A percentile compares a stretch with the other conserved stretches of the same genome.
phyloP scores from a whole-genome alignment of 2,329 filamentous ascomycete genomes.

The Venturia oleaginea region DNA sequence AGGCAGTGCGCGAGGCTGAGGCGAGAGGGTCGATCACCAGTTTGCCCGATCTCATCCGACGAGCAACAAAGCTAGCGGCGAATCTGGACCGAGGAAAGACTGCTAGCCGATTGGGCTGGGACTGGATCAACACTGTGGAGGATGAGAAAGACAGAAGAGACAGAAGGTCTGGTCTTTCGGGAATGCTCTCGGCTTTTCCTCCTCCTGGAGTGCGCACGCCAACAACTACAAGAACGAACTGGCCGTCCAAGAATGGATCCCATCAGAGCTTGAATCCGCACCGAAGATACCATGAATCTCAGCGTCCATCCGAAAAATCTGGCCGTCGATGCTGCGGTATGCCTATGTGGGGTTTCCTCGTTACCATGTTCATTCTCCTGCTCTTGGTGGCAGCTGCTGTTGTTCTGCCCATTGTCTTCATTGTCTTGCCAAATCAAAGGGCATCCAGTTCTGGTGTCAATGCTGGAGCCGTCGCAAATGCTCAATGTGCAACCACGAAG shows the following conservation, averaged over 20 bases:
- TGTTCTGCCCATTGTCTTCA: conserved; percentile 63
- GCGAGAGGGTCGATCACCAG: conserved; percentile 84
- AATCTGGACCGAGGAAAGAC: conserved; percentile 78
- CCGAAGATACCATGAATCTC: neutral
- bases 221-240: conserved; percentile 20
- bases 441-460: conserved; percentile 21
- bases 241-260: conserved; percentile 16
- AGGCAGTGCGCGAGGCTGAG: conserved; percentile 72
- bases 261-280: neutral
- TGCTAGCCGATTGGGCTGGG: conserved; percentile 47
- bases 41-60: conserved; percentile 78
- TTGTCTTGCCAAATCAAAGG: conserved; percentile 47
- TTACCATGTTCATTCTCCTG: conserved; percentile 56
- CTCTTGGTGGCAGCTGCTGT: conserved; percentile 71
- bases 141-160: conserved; percentile 25
- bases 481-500: conserved; percentile 51
- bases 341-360: conserved; percentile 66
- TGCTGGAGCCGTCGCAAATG: conserved; percentile 22
- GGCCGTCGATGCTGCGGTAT: conserved; percentile 58
- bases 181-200: conserved; percentile 56
- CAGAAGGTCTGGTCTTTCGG: conserved; percentile 40
- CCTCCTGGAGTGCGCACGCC: conserved; percentile 46
- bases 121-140: conserved; percentile 32
- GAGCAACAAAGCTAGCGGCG: conserved; percentile 76
- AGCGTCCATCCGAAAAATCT: neutral